Base-by-base conservation (phyloP, 2,329 filamentous ascomycete genomes). In the Eutypa lata region DNA sequence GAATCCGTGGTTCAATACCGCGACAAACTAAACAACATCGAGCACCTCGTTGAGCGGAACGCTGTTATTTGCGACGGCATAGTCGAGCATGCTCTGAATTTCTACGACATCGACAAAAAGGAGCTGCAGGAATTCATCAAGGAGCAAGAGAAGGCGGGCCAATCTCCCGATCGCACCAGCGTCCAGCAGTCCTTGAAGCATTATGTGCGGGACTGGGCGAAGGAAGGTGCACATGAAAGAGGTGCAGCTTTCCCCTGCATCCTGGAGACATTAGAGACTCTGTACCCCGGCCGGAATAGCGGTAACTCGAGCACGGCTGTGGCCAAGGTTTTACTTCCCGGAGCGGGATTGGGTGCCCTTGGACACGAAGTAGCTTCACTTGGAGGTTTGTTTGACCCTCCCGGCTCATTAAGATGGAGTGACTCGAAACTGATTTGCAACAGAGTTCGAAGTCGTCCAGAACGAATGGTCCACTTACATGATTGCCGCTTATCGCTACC, bases 381-480 rank as follows among this genome's bases (percentile, higher is more conserved):
- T 2, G 71, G 69, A 57, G 68, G 69, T 73, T 53, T 50, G 57
- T 7, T 45, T 31, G 8, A 3, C 5, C 4, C 38, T 19, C 11
- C 7, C n/a, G 33, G 16, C 6, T 28, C 18, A 2, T 22, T n/a
- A 11, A 11, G 38, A 22, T 28, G 19, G 21, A 42, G 10, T 14
- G 8, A 18, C 18, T 47, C 8, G 14, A 31, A 44, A 31, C 33
- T 31, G 28, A 74, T 76, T 70, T 1, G 14, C 5, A 16, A 26
- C 7, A 45, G 42, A 14, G 13, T 80, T 80, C 51, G 68, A 80
- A 22, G 80, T 82, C 0, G 80, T 77, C 0, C 68, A 75, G 50
- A 84, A 83, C 57, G 81, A 84, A 64, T 83, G 76, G 76, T 82
- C 79, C 1, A 75, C 77, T 65, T 83, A 76, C 56, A 81, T 83